A percentile compares a stretch with the other conserved stretches of the same genome.
phyloP scores from a whole-genome alignment of 192 early-diverging fungal genomes.

The Podila clonocystis region DNA sequence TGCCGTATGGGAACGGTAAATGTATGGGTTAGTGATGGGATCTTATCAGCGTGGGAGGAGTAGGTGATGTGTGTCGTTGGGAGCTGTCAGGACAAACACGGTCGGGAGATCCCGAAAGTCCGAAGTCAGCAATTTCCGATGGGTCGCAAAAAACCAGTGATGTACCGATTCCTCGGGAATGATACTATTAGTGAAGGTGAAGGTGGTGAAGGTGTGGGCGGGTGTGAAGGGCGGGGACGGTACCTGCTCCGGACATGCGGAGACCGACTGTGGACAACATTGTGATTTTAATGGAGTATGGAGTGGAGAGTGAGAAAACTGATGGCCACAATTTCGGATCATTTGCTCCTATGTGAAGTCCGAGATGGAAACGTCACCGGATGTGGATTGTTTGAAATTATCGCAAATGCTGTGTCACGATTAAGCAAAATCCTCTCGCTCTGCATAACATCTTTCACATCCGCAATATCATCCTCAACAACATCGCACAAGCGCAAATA shows the following conservation, averaged over 20 bases:
- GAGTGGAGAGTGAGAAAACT: neutral
- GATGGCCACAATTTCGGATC: neutral
- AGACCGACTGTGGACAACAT: constrained; percentile 49
- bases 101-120: constrained; percentile 1
- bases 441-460: no score
- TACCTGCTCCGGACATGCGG: constrained; percentile 54
- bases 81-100: neutral
- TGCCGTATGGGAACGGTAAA: no score
- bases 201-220: neutral
- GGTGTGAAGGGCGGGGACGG: neutral
- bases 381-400: no score
- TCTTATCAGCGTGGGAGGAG: no score
- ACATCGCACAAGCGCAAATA: no score
- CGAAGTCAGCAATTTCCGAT: neutral
- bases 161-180: neutral
- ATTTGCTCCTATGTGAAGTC: neutral
- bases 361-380: neutral
- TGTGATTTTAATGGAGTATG: constrained; percentile 4
- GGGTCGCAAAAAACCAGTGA: neutral
- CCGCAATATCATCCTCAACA: no score
- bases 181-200: neutral
- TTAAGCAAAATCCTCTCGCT: no score
- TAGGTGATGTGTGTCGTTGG: neutral
- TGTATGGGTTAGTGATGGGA: no score
- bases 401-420: no score